A percentile compares a stretch with the other conserved stretches of the same genome.
Conservation (phyloP, 305 asterid species). For the Fraxinus latifolia region DNA sequence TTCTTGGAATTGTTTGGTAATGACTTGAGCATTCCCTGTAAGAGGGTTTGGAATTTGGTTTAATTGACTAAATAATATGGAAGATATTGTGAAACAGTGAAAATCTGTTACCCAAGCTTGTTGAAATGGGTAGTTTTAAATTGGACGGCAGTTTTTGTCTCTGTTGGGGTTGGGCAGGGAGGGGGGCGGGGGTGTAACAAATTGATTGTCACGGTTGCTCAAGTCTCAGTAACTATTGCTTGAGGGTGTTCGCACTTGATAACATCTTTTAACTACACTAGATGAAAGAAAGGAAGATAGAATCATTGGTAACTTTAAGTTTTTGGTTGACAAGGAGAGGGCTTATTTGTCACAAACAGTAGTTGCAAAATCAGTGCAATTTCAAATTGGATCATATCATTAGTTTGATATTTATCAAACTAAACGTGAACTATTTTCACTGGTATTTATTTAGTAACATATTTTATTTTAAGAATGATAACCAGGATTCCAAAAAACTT, state of each 20-base stretch:
- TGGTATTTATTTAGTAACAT: constrained; percentile 20
- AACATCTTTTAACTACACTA: not conserved
- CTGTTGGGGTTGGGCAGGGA: not conserved
- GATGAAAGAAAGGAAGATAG: not conserved
- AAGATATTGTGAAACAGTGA: too few species aligned
- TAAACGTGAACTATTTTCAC: constrained; percentile 1
- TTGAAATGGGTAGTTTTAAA: not conserved
- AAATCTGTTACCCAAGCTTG: not conserved
- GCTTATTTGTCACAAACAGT: not conserved
- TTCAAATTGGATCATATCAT: not conserved
- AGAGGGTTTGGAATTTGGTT: not conserved
- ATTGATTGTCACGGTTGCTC: not conserved
- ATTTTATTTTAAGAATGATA: constrained; percentile 34
- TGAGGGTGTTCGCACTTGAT: not conserved
- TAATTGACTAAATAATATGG: too few species aligned
- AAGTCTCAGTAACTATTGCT: not conserved
- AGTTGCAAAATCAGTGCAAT: not conserved
- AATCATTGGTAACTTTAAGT: not conserved
- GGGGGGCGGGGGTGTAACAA: not conserved
- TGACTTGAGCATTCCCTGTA: not conserved
- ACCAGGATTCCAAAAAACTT: constrained; percentile 65
- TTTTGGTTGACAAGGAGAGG: not conserved
- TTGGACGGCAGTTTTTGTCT: not conserved
- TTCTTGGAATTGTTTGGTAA: not conserved
- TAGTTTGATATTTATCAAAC: not conserved